Base-by-base conservation (phyloP, 805 yeast species). In the Pichia membranifaciens region DNA sequence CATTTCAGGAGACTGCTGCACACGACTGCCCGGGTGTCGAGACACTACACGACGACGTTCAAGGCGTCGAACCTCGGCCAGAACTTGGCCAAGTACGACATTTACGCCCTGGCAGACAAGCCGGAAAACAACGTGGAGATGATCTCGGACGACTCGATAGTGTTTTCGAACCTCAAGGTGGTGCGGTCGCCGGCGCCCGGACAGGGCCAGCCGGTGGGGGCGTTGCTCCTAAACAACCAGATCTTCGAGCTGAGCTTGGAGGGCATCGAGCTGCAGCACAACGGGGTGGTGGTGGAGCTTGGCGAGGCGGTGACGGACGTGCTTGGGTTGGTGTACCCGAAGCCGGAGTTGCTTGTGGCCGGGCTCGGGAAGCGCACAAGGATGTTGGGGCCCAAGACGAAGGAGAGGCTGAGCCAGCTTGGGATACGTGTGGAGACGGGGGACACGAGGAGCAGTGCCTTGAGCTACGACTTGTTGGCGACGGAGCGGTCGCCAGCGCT, bases 401-500 rank as follows among this genome's bases (percentile, higher is more conserved):
- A 75, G 41, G 62, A 65, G 35, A 64, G 60, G 50, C 71, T 87
- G 49, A 71, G 74, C 22, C 62, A 68, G 5, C 63, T 82, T 49
- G 95, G 95, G 0, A 76, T 85, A n/a, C 82, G 80, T 57, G 59
- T 81, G 17, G 93, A 87, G 56, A 68, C 82, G 3, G 75, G 86
- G 25, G 84, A 80, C 58, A 83, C 82, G 3, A 71, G 70, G 52
- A 76, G 76, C 54, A 85, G 87, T 0, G 90, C 85, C 12, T 74
- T 77, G 52, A 81, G 76, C 51, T 87, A 76, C 65, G 91, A 87
- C 57, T 64, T 87, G 38, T 65, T 87, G 49, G 89, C 91, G 1
- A 84, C 91, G 0, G 95, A 87, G 59, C 70, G 95, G 54, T 55
- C 67, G 1, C 87, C 90, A 0, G 68, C 72, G 22, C 81, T 79